Percentiles rank a stretch among this genome's conserved stretches.
Conservation (phyloP, 768 basidiomycete species). For the Pleurotus eryngii region DNA sequence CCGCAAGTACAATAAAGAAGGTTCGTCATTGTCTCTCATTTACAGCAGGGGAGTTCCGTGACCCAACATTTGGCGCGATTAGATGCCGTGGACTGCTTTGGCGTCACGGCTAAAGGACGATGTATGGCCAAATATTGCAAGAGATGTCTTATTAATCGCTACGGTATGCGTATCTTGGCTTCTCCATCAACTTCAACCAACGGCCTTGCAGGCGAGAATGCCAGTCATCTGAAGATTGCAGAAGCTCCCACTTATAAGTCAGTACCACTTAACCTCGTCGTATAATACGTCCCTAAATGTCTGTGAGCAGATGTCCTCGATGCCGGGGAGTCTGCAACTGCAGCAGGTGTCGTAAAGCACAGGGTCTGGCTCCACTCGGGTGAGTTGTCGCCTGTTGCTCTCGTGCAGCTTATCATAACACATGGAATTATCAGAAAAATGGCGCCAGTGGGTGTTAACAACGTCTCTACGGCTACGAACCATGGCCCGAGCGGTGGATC, state of each 20-base stretch:
- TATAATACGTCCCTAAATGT: slow-evolving; percentile 21
- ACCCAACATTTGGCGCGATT: not conserved
- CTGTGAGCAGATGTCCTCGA: slow-evolving; percentile 55
- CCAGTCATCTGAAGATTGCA: not conserved
- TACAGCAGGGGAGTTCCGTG: slow-evolving; percentile 1
- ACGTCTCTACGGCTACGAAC: too few relatives aligned
- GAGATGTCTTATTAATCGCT: slow-evolving; percentile 64
- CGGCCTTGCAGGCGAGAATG: slow-evolving; percentile 16
- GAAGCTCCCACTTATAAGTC: too few relatives aligned
- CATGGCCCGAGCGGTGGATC: too few relatives aligned
- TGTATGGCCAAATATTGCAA: slow-evolving; percentile 64
- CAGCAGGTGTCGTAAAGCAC: slow-evolving; percentile 56
- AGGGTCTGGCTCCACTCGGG: slow-evolving; percentile 61
- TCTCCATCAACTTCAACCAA: not conserved
- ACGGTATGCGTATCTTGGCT: slow-evolving; percentile 49
- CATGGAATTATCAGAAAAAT: not conserved
- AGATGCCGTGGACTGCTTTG: too few relatives aligned
- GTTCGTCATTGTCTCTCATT: slow-evolving; percentile 28
- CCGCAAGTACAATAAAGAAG: slow-evolving; percentile 50
- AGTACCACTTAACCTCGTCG: slow-evolving; percentile 19
- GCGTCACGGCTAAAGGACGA: slow-evolving; percentile 24
- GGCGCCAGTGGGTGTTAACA: too few relatives aligned
- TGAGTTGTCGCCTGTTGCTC: slow-evolving; percentile 24
- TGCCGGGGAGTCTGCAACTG: slow-evolving; percentile 71
- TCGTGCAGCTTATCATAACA: not conserved